Percentiles rank a stretch among this genome's conserved stretches.
These are phyloP conservation scores for Taxawa tesnikishii DNA, from an alignment of 2,329 filamentous ascomycete genomes.

Conservation along the genomic window DNA sequence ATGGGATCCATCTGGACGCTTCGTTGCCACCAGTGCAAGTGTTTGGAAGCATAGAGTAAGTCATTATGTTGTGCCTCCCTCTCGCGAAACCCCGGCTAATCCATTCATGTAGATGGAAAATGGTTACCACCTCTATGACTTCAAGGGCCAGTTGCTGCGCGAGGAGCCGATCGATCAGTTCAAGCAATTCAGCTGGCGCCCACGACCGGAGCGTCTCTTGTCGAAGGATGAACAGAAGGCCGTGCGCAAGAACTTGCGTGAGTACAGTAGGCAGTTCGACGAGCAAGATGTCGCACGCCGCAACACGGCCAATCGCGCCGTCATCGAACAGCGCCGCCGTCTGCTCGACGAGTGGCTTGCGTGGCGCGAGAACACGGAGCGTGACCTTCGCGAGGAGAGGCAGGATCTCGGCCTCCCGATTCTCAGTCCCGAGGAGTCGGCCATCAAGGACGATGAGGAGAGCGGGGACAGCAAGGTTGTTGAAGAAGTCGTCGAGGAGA, in stretches of 20 bases:
- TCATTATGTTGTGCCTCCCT: too few species aligned
- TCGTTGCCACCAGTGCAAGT: constrained; percentile 84
- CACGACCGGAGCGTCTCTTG: constrained; percentile 79
- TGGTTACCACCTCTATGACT: constrained; percentile 96
- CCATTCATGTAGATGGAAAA: constrained; percentile 72
- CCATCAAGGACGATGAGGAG: constrained; percentile 37
- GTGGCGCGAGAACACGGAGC: constrained; percentile 66
- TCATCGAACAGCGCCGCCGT: constrained; percentile 75
- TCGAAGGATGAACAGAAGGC: constrained; percentile 95
- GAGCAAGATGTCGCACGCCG: constrained; percentile 90
- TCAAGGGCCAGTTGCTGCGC: constrained; percentile 76
- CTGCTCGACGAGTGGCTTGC: constrained; percentile 79
- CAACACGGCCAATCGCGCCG: constrained; percentile 84
- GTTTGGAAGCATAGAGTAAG: constrained; percentile 93
- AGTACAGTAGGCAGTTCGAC: constrained; percentile 91
- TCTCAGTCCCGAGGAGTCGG: constrained; percentile 50
- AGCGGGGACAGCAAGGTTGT: constrained; percentile 44
- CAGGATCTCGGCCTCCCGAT: constrained; percentile 53
- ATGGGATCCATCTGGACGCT: constrained; percentile 94
- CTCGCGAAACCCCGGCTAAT: too few species aligned
- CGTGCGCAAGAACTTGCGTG: constrained; percentile 94
- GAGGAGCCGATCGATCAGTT: constrained; percentile 94
- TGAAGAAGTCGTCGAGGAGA: constrained; percentile 81
- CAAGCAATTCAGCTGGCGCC: constrained; percentile 94
- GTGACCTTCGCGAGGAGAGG: constrained; percentile 61